A percentile compares a stretch with the other conserved stretches of the same genome.
Evolutionary conservation across 2,329 filamentous ascomycete species (phyloP).

Genomic region (Graphilbum fragrans): DNA sequence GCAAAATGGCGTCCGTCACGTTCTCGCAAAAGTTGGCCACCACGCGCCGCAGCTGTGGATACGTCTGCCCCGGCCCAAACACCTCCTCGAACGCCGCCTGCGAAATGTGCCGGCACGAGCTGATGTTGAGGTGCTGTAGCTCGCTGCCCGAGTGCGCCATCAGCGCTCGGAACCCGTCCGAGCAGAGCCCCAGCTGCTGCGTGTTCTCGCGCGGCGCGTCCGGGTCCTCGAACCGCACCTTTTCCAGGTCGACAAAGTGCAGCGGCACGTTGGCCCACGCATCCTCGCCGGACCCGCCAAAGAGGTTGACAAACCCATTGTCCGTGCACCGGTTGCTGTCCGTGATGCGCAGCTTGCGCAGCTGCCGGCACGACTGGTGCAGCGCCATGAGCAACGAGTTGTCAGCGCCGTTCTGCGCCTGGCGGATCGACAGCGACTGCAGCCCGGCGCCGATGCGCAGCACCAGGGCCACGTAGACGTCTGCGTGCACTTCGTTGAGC

Average conservation of each 20-base stretch:
- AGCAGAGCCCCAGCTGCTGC: conserved; percentile 59
- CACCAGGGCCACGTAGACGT: conserved; percentile 50
- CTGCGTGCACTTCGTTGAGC: conserved; percentile 40
- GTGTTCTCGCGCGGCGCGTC: conserved; percentile 53
- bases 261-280: conserved; percentile 64
- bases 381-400: conserved; percentile 60
- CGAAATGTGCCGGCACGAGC: conserved; percentile 73
- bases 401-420: conserved; percentile 48
- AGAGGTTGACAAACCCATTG: conserved; percentile 58
- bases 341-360: conserved; percentile 70
- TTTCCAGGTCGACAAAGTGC: conserved; percentile 59
- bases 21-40: conserved; percentile 68
- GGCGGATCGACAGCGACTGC: conserved; percentile 65
- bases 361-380: conserved; percentile 52
- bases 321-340: conserved; percentile 70
- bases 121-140: conserved; percentile 61
- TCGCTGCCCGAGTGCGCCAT: conserved; percentile 69
- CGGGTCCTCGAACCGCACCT: conserved; percentile 67
- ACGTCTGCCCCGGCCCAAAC: conserved; percentile 49
- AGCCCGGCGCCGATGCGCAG: conserved; percentile 50
- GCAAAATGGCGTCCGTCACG: conserved; percentile 53
- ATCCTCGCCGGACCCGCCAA: conserved; percentile 30
- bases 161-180: conserved; percentile 62
- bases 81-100: conserved; percentile 59
- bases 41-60: conserved; percentile 56